Conservation (phyloP, 352 stramenopile species). For the Phytophthora citrophthora region DNA sequence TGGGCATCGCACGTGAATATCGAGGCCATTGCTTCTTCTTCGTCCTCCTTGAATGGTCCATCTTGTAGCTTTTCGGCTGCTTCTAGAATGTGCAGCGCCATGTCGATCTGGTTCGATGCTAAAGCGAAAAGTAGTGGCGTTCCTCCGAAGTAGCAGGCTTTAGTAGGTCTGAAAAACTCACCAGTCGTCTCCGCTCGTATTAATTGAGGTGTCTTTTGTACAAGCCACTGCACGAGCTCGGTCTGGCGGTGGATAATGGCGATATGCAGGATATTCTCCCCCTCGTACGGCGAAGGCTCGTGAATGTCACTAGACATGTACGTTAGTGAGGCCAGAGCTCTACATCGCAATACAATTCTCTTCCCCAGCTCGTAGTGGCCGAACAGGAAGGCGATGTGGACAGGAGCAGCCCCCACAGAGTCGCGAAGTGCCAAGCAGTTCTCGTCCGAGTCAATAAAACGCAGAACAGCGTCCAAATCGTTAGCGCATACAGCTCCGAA, state of each 20-base stretch:
- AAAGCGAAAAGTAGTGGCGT: constrained; percentile 64
- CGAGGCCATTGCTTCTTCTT: constrained; percentile 17
- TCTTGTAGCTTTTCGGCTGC: constrained; percentile 33
- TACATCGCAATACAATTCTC: constrained; percentile 38
- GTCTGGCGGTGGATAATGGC: constrained; percentile 61
- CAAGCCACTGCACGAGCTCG: constrained; percentile 47
- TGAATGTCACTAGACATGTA: constrained; percentile 41
- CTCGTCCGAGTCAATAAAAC: constrained; percentile 41
- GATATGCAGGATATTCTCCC: constrained; percentile 73
- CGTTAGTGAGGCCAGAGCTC: constrained; percentile 39
- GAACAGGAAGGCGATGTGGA: constrained; percentile 69
- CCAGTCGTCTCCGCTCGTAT: constrained; percentile 53
- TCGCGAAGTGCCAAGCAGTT: constrained; percentile 51
- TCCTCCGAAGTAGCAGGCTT: constrained; percentile 69
- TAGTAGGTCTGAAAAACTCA: constrained; percentile 57
- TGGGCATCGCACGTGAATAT: constrained; percentile 63
- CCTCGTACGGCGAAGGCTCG: constrained; percentile 58
- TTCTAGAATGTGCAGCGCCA: constrained; percentile 46
- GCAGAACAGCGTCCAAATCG: constrained; percentile 30
- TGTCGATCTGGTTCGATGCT: constrained; percentile 59
- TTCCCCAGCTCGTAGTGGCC: constrained; percentile 63
- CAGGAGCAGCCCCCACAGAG: constrained; percentile 51
- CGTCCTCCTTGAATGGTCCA: constrained; percentile 3
- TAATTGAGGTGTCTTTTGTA: constrained; percentile 44
- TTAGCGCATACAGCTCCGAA: constrained; percentile 60